Base-by-base conservation (phyloP, 2,329 filamentous ascomycete genomes). In the Penicillium sp. region DNA sequence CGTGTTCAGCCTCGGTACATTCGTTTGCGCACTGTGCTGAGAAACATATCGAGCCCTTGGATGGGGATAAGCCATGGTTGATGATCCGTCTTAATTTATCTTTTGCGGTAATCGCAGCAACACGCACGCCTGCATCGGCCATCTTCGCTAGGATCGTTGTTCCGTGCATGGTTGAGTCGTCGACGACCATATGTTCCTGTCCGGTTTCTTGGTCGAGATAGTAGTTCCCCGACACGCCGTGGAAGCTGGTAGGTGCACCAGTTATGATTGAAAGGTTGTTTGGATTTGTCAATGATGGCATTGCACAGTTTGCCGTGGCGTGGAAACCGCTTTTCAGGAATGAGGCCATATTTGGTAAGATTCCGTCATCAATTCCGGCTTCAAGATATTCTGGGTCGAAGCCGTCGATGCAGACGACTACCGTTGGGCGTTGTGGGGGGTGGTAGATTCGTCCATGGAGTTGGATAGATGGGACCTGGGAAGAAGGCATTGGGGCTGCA, bases 251-350 rank as follows among this genome's bases (percentile, higher is more conserved):
- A 2, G 73, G 71, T 6, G 61, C 63, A 3, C 74, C 73, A 1
- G 74, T 76, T 57, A 77, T 74, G 53, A 77, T 77, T 46, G 70
- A 75, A 2, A 75, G 62, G 49, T 77, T 77, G 62, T 76, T 76
- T 6, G 74, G 71, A 51, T 76, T 76, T 12, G 74, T 76, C 45
- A 77, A 69, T 1, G 74, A 73, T 1, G 75, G 74, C 73, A 77
- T 77, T 29, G 67, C 64, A 34, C 65, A 66, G 18, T 70, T 63
- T 4, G 73, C 74, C 1, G 69, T 72, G 3, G 57, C 56, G 45
- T 74, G 69, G 58, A 77, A 76, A 4, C 74, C 74, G 4, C 55
- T 45, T n/a, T 68, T 42, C 7, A 68, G 53, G 45, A 73, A 70
- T 6, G 48, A 51, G 24, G 54, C 53, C 46, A 72, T 46, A 29